Conservation (phyloP, 768 basidiomycete species). For the Gelatoporia subvermispora region DNA sequence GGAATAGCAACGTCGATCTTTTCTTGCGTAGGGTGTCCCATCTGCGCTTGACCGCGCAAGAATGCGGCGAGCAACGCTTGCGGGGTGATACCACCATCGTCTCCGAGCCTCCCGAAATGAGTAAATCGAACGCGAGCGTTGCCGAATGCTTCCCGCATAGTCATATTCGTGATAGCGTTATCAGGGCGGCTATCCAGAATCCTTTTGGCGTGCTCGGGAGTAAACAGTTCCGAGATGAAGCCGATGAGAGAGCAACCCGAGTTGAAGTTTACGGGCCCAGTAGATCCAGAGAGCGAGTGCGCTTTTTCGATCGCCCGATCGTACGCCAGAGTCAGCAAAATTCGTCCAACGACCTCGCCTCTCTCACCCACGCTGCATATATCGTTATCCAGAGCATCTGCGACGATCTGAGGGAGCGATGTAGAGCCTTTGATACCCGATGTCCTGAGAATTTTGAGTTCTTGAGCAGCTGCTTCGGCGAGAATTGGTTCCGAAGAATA, state of each 20-base stretch:
- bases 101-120: conserved; percentile 21
- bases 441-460: conserved; percentile 3
- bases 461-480: conserved; percentile 25
- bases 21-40: no score
- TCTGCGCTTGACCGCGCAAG: no score
- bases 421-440: not conserved
- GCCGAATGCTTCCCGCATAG: conserved; percentile 18
- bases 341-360: conserved; percentile 22
- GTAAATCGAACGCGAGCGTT: conserved; percentile 26
- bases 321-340: conserved; percentile 21
- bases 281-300: not conserved
- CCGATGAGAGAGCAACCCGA: not conserved
- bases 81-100: no score
- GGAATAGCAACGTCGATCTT: no score
- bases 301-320: conserved; percentile 7
- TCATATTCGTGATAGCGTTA: conserved; percentile 9
- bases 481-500: conserved; percentile 31
- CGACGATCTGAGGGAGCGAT: conserved; percentile 1
- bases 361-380: conserved; percentile 4
- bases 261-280: not conserved
- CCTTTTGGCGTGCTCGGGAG: conserved; percentile 2
- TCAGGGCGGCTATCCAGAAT: conserved; percentile 20
- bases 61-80: no score
- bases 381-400: not conserved
- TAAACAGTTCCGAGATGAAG: conserved; percentile 11